Evolutionary conservation across 2,329 filamentous ascomycete species (phyloP), one percentile per base, ranked within the genome.

Genomic region (Coniochaeta hoffmannii): DNA sequence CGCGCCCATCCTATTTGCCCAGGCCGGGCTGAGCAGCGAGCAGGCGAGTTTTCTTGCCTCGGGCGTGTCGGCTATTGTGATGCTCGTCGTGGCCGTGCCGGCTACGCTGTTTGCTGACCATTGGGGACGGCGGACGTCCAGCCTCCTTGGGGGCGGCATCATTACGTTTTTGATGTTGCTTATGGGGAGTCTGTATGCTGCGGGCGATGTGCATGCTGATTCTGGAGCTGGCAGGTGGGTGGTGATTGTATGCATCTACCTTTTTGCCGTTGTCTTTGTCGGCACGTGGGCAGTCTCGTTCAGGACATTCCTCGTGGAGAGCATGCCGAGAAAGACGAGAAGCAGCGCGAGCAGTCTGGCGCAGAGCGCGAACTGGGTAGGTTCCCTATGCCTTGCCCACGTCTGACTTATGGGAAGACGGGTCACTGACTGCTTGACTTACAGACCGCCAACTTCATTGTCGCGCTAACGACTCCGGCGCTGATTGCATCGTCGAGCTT

Each of bases 1-100:
- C 55, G 80, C 82, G 0, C 83, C 84, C 0, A 70, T 80, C 0
- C 68, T 87, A 0, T 86, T 87, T 60, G 70, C 75, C 19, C 79
- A 83, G 55, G 81, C 83, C 0, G 83, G 83, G 0, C 71, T 86
- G 2, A 69, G 71, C 7, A 78, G 76, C 1, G 71, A 76, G 11
- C 72, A 76, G 55, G 75, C 78, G 1, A 78, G 75, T 0, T 81
- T 84, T 56, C 69, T 85, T 12, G 82, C 82, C 0, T 84, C 81
- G 0, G 81, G 82, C 0, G 72, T 85, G 8, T 82, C 81, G 0
- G 80, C 79, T 0, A 65, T 85, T 1, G 72, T 80, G 3, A 83
- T 84, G 57, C 72, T 85, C 17, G 71, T 71, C 7, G 72, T 75
- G 15, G 81, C 79, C 0, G 73, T 85, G 2, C 79, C 80, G 0